phyloP scores from a whole-genome alignment of 2,329 filamentous ascomycete genomes.

The Tolypocladium ophioglossoides region DNA sequence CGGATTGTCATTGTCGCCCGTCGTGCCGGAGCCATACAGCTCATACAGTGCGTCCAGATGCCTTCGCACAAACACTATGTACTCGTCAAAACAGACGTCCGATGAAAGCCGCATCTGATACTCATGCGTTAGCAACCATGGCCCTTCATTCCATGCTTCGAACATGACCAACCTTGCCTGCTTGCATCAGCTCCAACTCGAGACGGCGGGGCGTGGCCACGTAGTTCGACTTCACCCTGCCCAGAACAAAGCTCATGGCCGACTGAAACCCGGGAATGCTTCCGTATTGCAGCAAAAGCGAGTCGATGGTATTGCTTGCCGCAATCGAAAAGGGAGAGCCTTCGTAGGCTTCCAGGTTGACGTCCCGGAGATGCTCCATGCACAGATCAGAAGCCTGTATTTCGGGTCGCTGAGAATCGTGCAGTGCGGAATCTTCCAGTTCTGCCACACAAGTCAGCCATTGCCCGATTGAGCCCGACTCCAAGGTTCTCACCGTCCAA shows the following conservation, averaged over 20 bases:
- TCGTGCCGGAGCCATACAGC: neutral
- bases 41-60: conserved; percentile 34
- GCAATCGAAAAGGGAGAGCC: conserved; percentile 24
- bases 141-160: neutral
- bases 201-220: conserved; percentile 33
- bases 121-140: neutral
- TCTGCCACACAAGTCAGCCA: conserved; percentile 21
- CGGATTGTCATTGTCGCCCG: conserved; percentile 11
- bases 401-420: conserved; percentile 14
- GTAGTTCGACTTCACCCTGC: conserved; percentile 22
- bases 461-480: neutral
- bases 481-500: conserved; percentile 34
- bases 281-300: conserved; percentile 23
- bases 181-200: conserved; percentile 40
- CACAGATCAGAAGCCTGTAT: conserved; percentile 30
- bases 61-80: conserved; percentile 26
- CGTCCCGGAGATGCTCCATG: conserved; percentile 27
- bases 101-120: conserved; percentile 25
- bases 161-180: conserved; percentile 34
- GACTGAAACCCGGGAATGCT: conserved; percentile 18
- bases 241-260: conserved; percentile 23
- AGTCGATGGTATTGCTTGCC: conserved; percentile 23
- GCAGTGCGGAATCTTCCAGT: conserved; percentile 33
- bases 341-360: conserved; percentile 11
- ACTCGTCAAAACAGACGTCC: conserved; percentile 28